A percentile compares a stretch with the other conserved stretches of the same genome.
Conservation (phyloP, 768 basidiomycete species). For the Phlebiopsis flavidoalba region DNA sequence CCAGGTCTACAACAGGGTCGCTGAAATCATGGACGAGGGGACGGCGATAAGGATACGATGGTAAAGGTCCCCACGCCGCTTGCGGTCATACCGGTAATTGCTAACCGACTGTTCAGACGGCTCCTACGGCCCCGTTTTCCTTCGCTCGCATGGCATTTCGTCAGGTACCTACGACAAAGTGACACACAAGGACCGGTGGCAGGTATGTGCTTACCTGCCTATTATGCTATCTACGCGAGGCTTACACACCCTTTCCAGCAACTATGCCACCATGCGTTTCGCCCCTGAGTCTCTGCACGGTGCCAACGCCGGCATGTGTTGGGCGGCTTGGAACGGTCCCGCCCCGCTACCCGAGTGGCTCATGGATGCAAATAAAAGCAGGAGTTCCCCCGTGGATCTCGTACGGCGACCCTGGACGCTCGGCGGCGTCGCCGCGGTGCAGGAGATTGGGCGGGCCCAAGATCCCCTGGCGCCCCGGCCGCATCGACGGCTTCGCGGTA, state of each 20-base stretch:
- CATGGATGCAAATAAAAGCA: conserved; percentile 85
- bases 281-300: conserved; percentile 79
- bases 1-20: conserved; percentile 89
- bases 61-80: conserved; percentile 32
- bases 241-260: conserved; percentile 40
- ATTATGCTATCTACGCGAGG: not conserved
- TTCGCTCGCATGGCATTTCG: conserved; percentile 95
- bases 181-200: conserved; percentile 68
- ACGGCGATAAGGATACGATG: conserved; percentile 72
- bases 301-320: conserved; percentile 83
- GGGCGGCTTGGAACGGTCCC: too few species aligned
- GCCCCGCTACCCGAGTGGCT: too few species aligned
- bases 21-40: conserved; percentile 69
- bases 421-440: conserved; percentile 85
- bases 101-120: conserved; percentile 50
- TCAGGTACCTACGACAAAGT: conserved; percentile 91
- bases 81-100: not conserved
- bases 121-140: conserved; percentile 80
- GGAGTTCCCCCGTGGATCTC: conserved; percentile 89
- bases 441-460: conserved; percentile 93
- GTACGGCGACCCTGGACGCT: conserved; percentile 97
- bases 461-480: conserved; percentile 90
- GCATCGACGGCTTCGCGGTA: conserved; percentile 77
- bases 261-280: conserved; percentile 99
- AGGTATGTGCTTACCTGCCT: conserved; percentile 42